Evolutionary conservation across 176 grass and related monocot species (phyloP), one percentile per base, ranked within the genome.

Genomic region (Rhynchospora breviuscula): DNA sequence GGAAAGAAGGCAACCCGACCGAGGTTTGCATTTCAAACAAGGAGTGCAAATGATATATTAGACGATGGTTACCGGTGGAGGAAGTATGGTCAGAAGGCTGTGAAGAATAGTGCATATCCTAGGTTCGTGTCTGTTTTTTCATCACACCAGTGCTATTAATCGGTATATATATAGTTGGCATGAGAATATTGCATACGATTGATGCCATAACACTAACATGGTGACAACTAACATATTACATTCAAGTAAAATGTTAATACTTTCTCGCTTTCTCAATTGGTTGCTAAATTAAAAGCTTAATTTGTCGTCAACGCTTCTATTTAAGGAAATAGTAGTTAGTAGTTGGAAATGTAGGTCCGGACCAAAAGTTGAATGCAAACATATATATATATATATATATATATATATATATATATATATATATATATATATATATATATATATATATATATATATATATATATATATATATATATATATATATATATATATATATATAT

Each of bases 1-100:
- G 82, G 84, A 77, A 97, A 92, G 85, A 93, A 91, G 64, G 78
- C n/a, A 29, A 90, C 85, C 75, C 82, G 83, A 54, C 94, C 90
- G 66, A 88, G 94, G 84, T 97, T 97, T 48, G 94, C 91, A 46
- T 97, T 97, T 87, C 89, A 94, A 83, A 97, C 94, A 69, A 92
- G 83, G 91, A 97, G 91, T 85, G 67, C 57, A 15, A 92, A 90
- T 84, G 94, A 97, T 79, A 91, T 97, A 83, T 87, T 97, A 12
- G 92, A 97, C 64, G 94, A 97, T 44, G 94, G 94, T 43, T 97
- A 97, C 71, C 85, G 94, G 18, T 97, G 94, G 94, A 89, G 94
- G 77, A 97, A 97, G 82, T 97, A 97, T 40, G 94, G 94, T 22
- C 94, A 97, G 79, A 97, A 97, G 90, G 91, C 91, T 15, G 94